A percentile compares a stretch with the other conserved stretches of the same genome.
phyloP scores from a whole-genome alignment of 108 stramenopile genomes.

The Pseudonitzschia multiseries region DNA sequence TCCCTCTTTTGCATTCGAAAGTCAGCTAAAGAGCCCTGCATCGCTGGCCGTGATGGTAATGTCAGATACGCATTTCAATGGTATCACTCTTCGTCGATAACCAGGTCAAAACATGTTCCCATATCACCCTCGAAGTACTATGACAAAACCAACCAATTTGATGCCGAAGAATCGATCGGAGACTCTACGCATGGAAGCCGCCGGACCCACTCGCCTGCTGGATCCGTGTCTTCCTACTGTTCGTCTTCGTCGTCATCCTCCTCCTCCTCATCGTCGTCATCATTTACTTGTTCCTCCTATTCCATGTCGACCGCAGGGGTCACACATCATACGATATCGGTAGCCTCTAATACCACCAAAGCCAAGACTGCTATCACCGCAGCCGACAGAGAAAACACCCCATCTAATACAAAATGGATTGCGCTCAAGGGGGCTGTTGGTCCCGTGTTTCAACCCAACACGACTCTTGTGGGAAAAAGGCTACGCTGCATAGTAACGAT shows the following conservation, averaged over 20 bases:
- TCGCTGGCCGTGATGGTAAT: background rate
- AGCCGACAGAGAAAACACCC: constrained; percentile 4
- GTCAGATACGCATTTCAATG: constrained; percentile 49
- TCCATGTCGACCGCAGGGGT: constrained; percentile 10
- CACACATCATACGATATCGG: constrained; percentile 2
- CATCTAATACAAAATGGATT: constrained; percentile 33
- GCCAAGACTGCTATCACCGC: background rate
- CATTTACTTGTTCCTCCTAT: background rate
- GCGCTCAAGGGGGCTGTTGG: constrained; percentile 48
- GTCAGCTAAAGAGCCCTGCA: constrained; percentile 34
- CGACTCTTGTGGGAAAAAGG: constrained; percentile 52
- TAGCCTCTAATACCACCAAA: background rate
- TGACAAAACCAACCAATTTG: background rate
- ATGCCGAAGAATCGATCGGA: constrained; percentile 10
- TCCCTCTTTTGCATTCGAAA: constrained; percentile 39
- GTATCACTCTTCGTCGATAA: constrained; percentile 43
- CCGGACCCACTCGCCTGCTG: background rate
- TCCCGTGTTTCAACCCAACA: constrained; percentile 65
- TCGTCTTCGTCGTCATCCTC: background rate
- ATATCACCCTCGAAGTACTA: background rate
- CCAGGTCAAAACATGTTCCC: background rate
- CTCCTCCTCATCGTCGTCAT: constrained; percentile 6
- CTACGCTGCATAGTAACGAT: constrained; percentile 54
- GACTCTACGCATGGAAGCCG: background rate
- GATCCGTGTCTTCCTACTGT: background rate